Base-by-base conservation (phyloP, 768 basidiomycete genomes). In the Serpula lacrymans region DNA sequence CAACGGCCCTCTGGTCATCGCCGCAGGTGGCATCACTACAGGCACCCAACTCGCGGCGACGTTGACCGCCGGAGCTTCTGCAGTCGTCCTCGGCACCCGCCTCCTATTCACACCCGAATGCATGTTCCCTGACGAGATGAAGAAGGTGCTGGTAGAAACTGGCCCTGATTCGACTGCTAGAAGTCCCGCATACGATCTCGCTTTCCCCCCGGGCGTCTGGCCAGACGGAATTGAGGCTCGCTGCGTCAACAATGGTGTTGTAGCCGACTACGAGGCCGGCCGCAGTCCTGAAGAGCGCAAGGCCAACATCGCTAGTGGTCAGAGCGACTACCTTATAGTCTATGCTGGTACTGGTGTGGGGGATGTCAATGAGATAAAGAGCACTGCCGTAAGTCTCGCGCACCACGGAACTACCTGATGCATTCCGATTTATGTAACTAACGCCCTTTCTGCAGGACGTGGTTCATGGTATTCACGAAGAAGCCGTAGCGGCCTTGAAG, bases 221-320 rank as follows among this genome's bases (percentile, higher is more conserved):
- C 78, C 78, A 2, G 32, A 50, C 25, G 73, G 72, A n/a, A 57
- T 80, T 10, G 77, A 81, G 52, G 80, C 78, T 32, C 68, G 84
- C 38, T 80, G 67, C 6, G 53, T 86, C 28, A 64, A 69, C 43
- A 84, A 82, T 55, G 57, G 66, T 68, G 58, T 57, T 57, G 46
- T 64, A 13, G 48, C 48, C 18, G 67, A 68, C 29, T 32, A 32
- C 8, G 54, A 50, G 2, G 58, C 45, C 2, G 71, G 68, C 0
- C 42, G 67, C 18, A 43, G 45, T 11, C 48, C 68, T n/a, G 63
- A 66, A 14, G 61, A 59, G 32, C 37, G 49, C 31, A 44, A 36
- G 34, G 53, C 39, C 29, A 59, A 53, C 25, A 57, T 62, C 13
- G 55, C 62, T 37, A 63, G 62, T 10, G 57, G 60, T 2, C 67